Percentiles rank a stretch among this genome's conserved stretches.
Evolutionary conservation across 495 filamentous ascomycete species (phyloP).

Genomic region (Sordaria brevicollis): DNA sequence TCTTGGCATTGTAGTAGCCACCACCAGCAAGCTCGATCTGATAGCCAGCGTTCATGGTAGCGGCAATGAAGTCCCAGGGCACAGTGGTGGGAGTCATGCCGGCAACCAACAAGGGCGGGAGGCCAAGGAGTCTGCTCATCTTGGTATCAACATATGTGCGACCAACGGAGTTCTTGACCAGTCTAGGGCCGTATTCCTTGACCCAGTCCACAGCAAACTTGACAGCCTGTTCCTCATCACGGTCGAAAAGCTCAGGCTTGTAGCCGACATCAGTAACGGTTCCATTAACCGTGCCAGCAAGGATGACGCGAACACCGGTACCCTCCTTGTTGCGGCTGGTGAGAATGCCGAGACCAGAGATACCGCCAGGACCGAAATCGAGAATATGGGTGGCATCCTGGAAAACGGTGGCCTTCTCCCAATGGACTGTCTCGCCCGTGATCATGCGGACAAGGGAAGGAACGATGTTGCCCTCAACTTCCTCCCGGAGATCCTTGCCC

Average conservation of each 20-base stretch:
- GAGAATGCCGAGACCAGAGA: conserved; percentile 90
- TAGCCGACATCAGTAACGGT: conserved; percentile 87
- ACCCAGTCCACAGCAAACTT: conserved; percentile 98
- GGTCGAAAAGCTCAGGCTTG: conserved; percentile 93
- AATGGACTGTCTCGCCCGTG: conserved; percentile 81
- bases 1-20: conserved; percentile 90
- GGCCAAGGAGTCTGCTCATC: conserved; percentile 86
- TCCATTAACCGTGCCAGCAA: conserved; percentile 84
- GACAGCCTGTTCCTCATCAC: conserved; percentile 84
- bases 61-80: conserved; percentile 91
- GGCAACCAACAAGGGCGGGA: conserved; percentile 87
- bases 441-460: conserved; percentile 84
- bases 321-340: conserved; percentile 98
- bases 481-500: conserved; percentile 66
- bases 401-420: conserved; percentile 89
- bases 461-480: conserved; percentile 55
- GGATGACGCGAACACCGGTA: conserved; percentile 88
- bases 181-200: conserved; percentile 80
- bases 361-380: conserved; percentile 93
- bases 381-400: conserved; percentile 82
- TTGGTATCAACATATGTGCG: conserved; percentile 92
- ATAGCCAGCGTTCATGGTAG: conserved; percentile 91
- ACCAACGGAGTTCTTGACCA: conserved; percentile 78
- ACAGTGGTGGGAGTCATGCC: conserved; percentile 96
- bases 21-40: conserved; percentile 83